A percentile compares a stretch with the other conserved stretches of the same genome.
Evolutionary conservation across 2,329 filamentous ascomycete species (phyloP).

Genomic region (Juglanconis sp.): DNA sequence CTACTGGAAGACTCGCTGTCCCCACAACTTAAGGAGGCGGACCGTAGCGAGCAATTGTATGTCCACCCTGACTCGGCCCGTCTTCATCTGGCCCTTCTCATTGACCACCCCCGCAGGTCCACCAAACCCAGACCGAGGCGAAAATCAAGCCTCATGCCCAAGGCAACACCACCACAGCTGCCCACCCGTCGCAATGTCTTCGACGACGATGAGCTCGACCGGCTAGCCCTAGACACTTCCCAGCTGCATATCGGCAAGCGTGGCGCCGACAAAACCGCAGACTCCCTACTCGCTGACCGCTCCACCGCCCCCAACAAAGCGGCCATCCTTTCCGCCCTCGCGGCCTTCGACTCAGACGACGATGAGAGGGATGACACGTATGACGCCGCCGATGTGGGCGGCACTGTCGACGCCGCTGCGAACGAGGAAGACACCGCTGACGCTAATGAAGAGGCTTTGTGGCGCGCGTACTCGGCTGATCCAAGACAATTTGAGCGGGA

Average conservation of each 20-base stretch:
- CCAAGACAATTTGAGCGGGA: slow-evolving; percentile 69
- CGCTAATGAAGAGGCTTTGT: slow-evolving; percentile 68
- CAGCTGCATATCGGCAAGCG: slow-evolving; percentile 78
- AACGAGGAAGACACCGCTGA: slow-evolving; percentile 36
- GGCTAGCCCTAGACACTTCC: slow-evolving; percentile 62
- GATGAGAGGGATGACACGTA: slow-evolving; percentile 98
- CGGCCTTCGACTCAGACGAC: slow-evolving; percentile 87
- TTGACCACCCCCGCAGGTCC: slow-evolving; percentile 20
- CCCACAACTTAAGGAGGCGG: slow-evolving; percentile 58
- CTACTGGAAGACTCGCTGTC: slow-evolving; percentile 77
- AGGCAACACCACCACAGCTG: slow-evolving; percentile 54
- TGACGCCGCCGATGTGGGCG: slow-evolving; percentile 86
- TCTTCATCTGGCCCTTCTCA: neutral
- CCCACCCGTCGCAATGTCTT: slow-evolving; percentile 69
- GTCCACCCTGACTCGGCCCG: slow-evolving; percentile 22
- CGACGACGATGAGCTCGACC: slow-evolving; percentile 77
- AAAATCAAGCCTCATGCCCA: slow-evolving; percentile 48
- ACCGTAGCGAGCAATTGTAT: slow-evolving; percentile 63
- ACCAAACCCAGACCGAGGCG: slow-evolving; percentile 23
- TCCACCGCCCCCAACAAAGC: slow-evolving; percentile 70
- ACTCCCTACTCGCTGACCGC: slow-evolving; percentile 66
- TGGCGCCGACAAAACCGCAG: slow-evolving; percentile 61
- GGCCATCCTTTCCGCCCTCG: slow-evolving; percentile 82
- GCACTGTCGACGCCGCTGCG: slow-evolving; percentile 68
- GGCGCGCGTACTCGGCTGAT: slow-evolving; percentile 64